These are phyloP conservation scores for Pyrenula massariospora DNA, from an alignment of 495 filamentous ascomycete genomes.

Conservation along the genomic window DNA sequence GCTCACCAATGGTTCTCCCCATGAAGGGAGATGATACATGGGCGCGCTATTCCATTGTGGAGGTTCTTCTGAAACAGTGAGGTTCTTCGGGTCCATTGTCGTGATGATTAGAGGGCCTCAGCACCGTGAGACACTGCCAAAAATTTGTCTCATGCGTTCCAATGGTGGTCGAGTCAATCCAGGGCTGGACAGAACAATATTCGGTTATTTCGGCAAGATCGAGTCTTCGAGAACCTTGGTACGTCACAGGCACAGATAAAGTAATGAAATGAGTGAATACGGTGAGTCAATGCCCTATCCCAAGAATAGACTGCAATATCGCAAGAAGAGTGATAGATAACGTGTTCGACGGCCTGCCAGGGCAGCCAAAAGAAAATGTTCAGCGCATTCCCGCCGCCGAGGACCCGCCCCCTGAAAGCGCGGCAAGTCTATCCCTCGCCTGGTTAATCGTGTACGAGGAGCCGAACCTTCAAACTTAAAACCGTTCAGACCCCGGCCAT, in stretches of 20 bases:
- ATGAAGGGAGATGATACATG: constrained; percentile 14
- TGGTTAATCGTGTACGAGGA: no score
- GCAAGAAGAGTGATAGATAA: no score
- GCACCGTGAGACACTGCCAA: neutral
- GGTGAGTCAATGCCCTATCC: neutral
- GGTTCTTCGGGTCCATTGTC: constrained; percentile 1
- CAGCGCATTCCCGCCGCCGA: neutral
- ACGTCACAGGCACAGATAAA: no score
- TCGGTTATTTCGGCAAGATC: no score
- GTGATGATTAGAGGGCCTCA: neutral
- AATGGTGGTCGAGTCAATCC: no score
- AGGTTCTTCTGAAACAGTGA: constrained; percentile 12
- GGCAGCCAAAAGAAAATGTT: no score
- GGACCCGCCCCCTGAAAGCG: neutral
- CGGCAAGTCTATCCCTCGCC: neutral
- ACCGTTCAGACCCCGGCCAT: no score
- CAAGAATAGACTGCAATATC: no score
- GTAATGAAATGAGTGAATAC: neutral
- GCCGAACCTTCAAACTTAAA: no score
- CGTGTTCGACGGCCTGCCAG: no score
- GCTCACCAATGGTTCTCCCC: neutral
- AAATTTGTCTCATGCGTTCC: neutral
- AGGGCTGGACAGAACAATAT: no score
- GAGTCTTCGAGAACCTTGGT: no score
- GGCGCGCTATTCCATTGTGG: constrained; percentile 18